These are phyloP conservation scores for Alternaria dauci DNA, from an alignment of 2,329 filamentous ascomycete genomes.

Conservation along the genomic window DNA sequence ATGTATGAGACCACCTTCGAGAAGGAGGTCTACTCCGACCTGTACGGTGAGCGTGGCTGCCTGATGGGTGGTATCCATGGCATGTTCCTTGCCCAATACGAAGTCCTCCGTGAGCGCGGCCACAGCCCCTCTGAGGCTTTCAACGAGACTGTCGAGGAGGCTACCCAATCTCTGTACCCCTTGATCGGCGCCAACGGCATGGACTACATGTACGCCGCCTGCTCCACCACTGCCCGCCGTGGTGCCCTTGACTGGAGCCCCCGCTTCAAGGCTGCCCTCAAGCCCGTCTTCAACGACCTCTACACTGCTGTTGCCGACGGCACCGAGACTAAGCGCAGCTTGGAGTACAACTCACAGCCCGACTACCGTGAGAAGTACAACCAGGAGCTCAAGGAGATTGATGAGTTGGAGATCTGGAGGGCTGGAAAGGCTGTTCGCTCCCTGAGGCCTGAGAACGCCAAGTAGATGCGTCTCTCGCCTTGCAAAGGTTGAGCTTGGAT, in stretches of 20 bases:
- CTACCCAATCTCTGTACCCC: slow-evolving; percentile 96
- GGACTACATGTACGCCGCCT: slow-evolving; percentile 99
- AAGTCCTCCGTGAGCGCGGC: slow-evolving; percentile 98
- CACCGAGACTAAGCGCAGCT: slow-evolving; percentile 92
- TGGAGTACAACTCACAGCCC: slow-evolving; percentile 94
- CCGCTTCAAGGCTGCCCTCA: slow-evolving; percentile 96
- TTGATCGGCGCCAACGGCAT: slow-evolving; percentile 97
- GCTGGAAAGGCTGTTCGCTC: slow-evolving; percentile 93
- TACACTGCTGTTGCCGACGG: slow-evolving; percentile 93
- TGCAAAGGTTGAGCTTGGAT: slow-evolving; percentile 1
- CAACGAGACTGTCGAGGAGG: slow-evolving; percentile 99
- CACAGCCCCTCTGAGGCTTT: slow-evolving; percentile 98
- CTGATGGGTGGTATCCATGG: slow-evolving; percentile 99
- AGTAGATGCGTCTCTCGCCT: slow-evolving; percentile 33
- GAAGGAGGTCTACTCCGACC: slow-evolving; percentile 99
- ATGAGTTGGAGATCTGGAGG: slow-evolving; percentile 97
- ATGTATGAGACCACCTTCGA: slow-evolving; percentile 99
- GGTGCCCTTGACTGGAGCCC: slow-evolving; percentile 99
- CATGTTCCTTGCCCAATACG: slow-evolving; percentile 99
- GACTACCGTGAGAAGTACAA: slow-evolving; percentile 98
- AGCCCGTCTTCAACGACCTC: slow-evolving; percentile 97
- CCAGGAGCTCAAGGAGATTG: slow-evolving; percentile 98
- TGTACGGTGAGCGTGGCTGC: slow-evolving; percentile 99
- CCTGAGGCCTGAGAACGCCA: slow-evolving; percentile 51
- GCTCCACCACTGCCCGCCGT: slow-evolving; percentile 97